These are phyloP conservation scores for Puccinia sorghi DNA, from an alignment of 1,284 basidiomycete genomes.

Conservation along the genomic window DNA sequence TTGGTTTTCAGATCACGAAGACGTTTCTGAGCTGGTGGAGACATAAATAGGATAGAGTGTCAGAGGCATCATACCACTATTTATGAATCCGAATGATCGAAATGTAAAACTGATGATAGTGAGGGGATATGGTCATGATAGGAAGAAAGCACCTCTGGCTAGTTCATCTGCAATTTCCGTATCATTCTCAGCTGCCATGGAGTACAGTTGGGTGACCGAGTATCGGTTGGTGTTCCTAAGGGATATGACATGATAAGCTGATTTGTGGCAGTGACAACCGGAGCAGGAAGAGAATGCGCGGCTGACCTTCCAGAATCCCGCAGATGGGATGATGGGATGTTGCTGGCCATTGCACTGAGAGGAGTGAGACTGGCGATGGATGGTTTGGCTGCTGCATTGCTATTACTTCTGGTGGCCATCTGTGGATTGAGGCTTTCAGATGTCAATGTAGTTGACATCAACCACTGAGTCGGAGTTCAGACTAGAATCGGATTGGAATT, in stretches of 20 bases:
- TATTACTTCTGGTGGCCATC: constrained; percentile 14
- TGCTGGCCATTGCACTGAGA: constrained; percentile 6
- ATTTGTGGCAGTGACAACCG: background rate
- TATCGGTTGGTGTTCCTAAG: constrained; percentile 88
- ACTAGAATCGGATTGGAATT: background rate
- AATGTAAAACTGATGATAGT: background rate
- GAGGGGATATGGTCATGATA: background rate
- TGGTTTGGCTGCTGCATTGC: constrained; percentile 10
- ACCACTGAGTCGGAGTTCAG: constrained; percentile 1
- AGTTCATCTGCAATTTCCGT: constrained; percentile 98
- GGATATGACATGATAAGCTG: background rate
- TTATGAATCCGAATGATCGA: background rate
- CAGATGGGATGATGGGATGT: background rate
- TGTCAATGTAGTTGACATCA: constrained; percentile 34
- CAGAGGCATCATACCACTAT: background rate
- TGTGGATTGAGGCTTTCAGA: constrained; percentile 32
- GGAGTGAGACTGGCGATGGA: constrained; percentile 27
- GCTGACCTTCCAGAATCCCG: constrained; percentile 19
- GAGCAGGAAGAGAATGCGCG: background rate
- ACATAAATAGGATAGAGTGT: background rate
- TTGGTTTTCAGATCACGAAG: constrained; percentile 93
- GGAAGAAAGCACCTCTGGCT: constrained; percentile 69
- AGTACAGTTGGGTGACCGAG: constrained; percentile 91
- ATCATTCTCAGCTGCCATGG: constrained; percentile 97
- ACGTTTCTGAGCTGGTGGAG: constrained; percentile 79